Percentiles rank a stretch among this genome's conserved stretches.
Conservation (phyloP, 495 filamentous ascomycete genomes). For the Evernia prunastri region DNA sequence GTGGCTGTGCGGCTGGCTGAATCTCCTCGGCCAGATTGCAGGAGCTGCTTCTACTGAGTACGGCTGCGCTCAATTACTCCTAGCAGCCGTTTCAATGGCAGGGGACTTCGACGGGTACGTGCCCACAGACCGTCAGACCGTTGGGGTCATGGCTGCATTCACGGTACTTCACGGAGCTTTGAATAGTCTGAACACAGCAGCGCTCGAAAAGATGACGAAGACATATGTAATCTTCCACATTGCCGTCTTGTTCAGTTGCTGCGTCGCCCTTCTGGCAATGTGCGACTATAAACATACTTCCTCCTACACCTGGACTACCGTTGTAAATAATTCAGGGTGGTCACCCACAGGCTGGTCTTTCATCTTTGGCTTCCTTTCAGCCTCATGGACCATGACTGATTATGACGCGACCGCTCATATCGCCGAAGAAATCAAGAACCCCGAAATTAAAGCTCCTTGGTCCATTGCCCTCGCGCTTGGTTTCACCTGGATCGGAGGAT, state of each 20-base stretch:
- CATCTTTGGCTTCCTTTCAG: slow-evolving; percentile 62
- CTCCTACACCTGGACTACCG: slow-evolving; percentile 57
- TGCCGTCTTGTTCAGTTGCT: slow-evolving; percentile 49
- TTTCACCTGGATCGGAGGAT: slow-evolving; percentile 56
- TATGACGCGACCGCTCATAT: slow-evolving; percentile 57
- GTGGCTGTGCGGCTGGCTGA: slow-evolving; percentile 57
- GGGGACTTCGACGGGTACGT: slow-evolving; percentile 45
- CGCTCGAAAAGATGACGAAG: slow-evolving; percentile 58
- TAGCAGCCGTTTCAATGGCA: slow-evolving; percentile 59
- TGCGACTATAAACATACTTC: slow-evolving; percentile 54
- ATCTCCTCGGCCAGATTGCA: slow-evolving; percentile 58
- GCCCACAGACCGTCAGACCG: slow-evolving; percentile 46
- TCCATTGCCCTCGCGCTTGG: slow-evolving; percentile 54
- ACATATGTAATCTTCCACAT: slow-evolving; percentile 62
- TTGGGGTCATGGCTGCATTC: slow-evolving; percentile 56
- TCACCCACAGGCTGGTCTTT: slow-evolving; percentile 58
- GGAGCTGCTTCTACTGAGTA: slow-evolving; percentile 63
- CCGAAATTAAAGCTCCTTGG: slow-evolving; percentile 53
- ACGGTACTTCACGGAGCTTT: slow-evolving; percentile 49
- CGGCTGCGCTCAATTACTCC: slow-evolving; percentile 59
- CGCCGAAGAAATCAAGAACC: slow-evolving; percentile 56
- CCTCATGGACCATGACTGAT: slow-evolving; percentile 59
- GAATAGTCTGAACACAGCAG: slow-evolving; percentile 55
- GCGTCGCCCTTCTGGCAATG: slow-evolving; percentile 52
- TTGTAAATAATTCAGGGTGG: slow-evolving; percentile 56